Percentiles rank a stretch among this genome's conserved stretches.
Evolutionary conservation across 2,329 filamentous ascomycete genomes (phyloP).

Genomic region (Scytalidium sp.): DNA sequence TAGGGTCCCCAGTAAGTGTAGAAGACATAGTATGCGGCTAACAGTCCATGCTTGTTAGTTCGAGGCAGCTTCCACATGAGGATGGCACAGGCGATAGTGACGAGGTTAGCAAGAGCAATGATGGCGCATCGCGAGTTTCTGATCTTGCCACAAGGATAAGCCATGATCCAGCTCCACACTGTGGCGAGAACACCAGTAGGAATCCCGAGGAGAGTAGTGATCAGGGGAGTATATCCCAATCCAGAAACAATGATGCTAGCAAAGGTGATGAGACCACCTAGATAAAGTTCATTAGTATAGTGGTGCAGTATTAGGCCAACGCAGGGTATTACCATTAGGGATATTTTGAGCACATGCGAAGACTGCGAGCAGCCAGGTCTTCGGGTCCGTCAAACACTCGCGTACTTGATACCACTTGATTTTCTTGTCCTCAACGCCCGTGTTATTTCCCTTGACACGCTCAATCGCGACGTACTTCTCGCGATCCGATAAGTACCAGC

Average conservation of each 20-base stretch:
- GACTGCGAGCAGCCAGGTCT: constrained; percentile 5
- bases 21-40: constrained; percentile 31
- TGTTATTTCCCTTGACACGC: constrained; percentile 6
- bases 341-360: constrained; percentile 20
- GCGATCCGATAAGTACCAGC: constrained; percentile 1
- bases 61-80: constrained; percentile 29
- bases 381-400: constrained; percentile 8
- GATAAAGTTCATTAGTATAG: not conserved
- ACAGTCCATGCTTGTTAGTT: constrained; percentile 24
- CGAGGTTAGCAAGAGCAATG: constrained; percentile 20
- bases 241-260: constrained; percentile 25
- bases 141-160: constrained; percentile 13
- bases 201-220: constrained; percentile 24
- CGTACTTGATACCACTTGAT: constrained; percentile 9
- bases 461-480: constrained; percentile 7
- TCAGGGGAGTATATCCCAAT: constrained; percentile 19
- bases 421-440: constrained; percentile 12
- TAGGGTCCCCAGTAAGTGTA: constrained; percentile 31
- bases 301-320: too few species aligned
- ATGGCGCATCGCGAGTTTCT: not conserved
- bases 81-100: constrained; percentile 25
- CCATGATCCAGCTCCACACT: constrained; percentile 20
- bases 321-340: constrained; percentile 20
- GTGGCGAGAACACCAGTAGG: constrained; percentile 26
- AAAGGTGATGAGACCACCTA: constrained; percentile 23